Base-by-base conservation (phyloP, 2,329 filamentous ascomycete genomes). In the Dothideomycetes sp. region DNA sequence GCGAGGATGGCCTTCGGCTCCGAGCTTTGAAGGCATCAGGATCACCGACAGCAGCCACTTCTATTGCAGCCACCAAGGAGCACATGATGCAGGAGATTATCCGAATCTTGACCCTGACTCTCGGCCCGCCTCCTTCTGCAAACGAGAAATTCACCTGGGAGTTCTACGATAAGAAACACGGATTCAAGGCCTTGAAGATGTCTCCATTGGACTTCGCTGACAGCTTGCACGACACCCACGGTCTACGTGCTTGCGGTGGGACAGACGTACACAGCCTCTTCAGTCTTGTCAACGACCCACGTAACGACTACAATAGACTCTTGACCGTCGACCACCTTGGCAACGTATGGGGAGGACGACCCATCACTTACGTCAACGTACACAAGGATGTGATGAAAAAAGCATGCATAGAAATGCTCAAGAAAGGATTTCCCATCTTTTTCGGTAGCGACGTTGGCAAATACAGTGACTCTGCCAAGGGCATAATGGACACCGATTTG, bases 381-480 rank as follows among this genome's bases (percentile, higher is more conserved):
- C 70, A 79, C 44, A 87, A 87, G 69, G 45, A 59, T 40, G 71
- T 73, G 0, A 77, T 94, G 49, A 93, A 93, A 61, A 55, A 65
- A 1, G 78, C 81, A 0, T 83, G 80, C 50, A 75, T 93, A 36
- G 68, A 73, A 19, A 91, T 87, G 84, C 73, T 94, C 36, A 74
- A 77, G 53, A 77, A 79, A 9, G 85, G 84, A 1, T 63, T 84
- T 4, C 86, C 87, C 8, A 75, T 94, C 37, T 94, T 94, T 70
- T 94, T 94, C 56, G 87, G 87, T 41, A 82, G 75, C 37, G 87
- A 94, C 52, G 86, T 94, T 0, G 86, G 85, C 46, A 84, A 94
- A 58, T 88, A 81, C 60, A 82, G 76, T 41, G 79, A 88, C 55
- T 66, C 64, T 0, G 51, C 51, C 1, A 69, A 71, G 2, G 86